Percentiles rank a stretch among this genome's conserved stretches.
These are phyloP conservation scores for Pseudocercospora fuligena DNA, from an alignment of 2,329 filamentous ascomycete genomes.

Conservation along the genomic window DNA sequence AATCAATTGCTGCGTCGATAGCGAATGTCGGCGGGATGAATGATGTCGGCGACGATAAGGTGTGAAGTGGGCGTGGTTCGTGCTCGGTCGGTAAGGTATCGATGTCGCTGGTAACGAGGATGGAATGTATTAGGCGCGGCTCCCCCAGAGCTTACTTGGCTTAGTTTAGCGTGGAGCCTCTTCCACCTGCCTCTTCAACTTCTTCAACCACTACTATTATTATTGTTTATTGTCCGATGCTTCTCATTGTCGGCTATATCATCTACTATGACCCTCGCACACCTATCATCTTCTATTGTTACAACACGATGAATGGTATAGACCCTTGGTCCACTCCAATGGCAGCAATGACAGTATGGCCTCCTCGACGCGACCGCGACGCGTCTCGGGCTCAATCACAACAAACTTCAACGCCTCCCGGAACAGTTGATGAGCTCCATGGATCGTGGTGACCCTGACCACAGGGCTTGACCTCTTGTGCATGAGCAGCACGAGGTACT, in stretches of 20 bases:
- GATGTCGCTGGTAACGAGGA: conserved; percentile 1
- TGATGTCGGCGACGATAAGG: not conserved
- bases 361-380: conserved; percentile 1
- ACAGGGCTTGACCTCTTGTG: not conserved
- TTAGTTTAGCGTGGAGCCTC: not conserved
- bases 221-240: not conserved
- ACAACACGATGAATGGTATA: not conserved
- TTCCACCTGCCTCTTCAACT: not conserved
- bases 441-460: not conserved
- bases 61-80: not conserved
- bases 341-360: not conserved
- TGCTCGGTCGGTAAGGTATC: not conserved
- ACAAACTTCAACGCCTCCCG: conserved; percentile 5
- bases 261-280: not conserved
- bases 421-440: not conserved
- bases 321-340: not conserved
- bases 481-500: conserved; percentile 1
- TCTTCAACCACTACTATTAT: not conserved
- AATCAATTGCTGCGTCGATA: not conserved
- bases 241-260: not conserved
- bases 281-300: not conserved
- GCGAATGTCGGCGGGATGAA: conserved; percentile 1
- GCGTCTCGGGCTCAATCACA: conserved; percentile 9
- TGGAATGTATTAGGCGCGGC: not conserved
- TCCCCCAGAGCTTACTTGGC: not conserved